phyloP scores from a whole-genome alignment of 2,329 filamentous ascomycete species.

The Xylaria sp. region DNA sequence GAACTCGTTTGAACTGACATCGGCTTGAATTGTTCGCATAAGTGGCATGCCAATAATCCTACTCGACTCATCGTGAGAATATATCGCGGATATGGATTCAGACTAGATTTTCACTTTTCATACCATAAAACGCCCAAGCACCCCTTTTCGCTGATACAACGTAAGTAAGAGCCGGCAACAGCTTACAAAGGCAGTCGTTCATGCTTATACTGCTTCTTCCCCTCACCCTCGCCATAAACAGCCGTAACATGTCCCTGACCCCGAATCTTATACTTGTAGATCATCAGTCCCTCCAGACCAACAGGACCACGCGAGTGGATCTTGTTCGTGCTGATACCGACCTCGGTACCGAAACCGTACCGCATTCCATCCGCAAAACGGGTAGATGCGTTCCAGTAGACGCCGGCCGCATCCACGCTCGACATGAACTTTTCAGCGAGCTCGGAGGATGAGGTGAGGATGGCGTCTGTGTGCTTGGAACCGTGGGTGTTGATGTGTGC shows the following conservation, averaged over 20 bases:
- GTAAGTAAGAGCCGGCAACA: not conserved
- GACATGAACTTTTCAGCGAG: conserved; percentile 79
- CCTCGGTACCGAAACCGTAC: conserved; percentile 96
- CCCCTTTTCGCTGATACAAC: not conserved
- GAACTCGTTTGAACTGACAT: not conserved
- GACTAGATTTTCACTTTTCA: not conserved
- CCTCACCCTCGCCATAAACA: conserved; percentile 63
- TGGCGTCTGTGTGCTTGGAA: conserved; percentile 89
- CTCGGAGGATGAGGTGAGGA: conserved; percentile 65
- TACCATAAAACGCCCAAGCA: not conserved
- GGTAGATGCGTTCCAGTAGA: conserved; percentile 96
- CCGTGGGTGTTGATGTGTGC: conserved; percentile 87
- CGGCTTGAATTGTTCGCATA: not conserved
- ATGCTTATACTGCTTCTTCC: conserved; percentile 55
- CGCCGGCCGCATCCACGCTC: conserved; percentile 80
- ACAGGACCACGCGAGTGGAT: conserved; percentile 93
- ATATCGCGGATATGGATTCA: not conserved
- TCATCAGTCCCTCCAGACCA: conserved; percentile 87
- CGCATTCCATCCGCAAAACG: conserved; percentile 95
- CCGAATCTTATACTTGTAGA: conserved; percentile 92
- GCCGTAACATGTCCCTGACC: conserved; percentile 78
- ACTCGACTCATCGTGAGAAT: conserved; percentile 17
- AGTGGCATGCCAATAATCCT: too few species aligned
- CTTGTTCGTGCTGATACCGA: conserved; percentile 98
- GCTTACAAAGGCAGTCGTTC: conserved; percentile 39